Evolutionary conservation across 192 early-diverging fungal species (phyloP), one percentile per base, ranked within the genome.

Genomic region (Radiomyces spectabilis): DNA sequence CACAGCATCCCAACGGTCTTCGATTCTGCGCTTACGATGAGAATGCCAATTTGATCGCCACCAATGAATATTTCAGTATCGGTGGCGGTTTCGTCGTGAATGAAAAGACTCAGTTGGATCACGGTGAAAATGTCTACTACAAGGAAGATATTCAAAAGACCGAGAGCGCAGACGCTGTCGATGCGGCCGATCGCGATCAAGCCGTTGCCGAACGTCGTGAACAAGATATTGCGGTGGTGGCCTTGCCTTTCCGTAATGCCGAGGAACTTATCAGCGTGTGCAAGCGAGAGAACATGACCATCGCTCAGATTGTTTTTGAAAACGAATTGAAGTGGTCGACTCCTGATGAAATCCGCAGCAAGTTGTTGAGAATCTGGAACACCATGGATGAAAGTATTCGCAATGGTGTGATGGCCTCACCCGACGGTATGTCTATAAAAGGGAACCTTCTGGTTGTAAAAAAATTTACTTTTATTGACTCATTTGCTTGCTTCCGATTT

Each of bases 71-170:
- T 77, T 95, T 94, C 75, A 92, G 88, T 51, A 92, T 93, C 65
- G 93, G 93, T 22, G 92, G 92, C 22, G 95, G 95, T 3, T 97
- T 97, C 77, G 91, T 97, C 5, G 87, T 97, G 35, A 93, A 93
- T 64, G 95, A 94, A 30, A 66, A 83, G 30, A 93, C 92, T 0
- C 82, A 89, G 50, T 55, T 91, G 3, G 84, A 80, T 3, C 82
- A 90, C 39, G 87, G 82, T 45, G 62, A 76, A 53, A 65, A 75
- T 59, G 66, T 71, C 12, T 78, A 70, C 35, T 73, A 75, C 56
- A 79, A 75, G 43, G 44, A 65, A 26, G 54, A 69, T 22, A 62
- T 75, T 33, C 58, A 59, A 32, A 65, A 68, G 29, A 38, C 33
- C 44, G 68, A 66, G 39, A 51, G 54, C 24, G 54, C 41, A 44